These are phyloP conservation scores for Ochromonadaceae sp. DNA, from an alignment of 352 stramenopile species.

Conservation along the genomic window DNA sequence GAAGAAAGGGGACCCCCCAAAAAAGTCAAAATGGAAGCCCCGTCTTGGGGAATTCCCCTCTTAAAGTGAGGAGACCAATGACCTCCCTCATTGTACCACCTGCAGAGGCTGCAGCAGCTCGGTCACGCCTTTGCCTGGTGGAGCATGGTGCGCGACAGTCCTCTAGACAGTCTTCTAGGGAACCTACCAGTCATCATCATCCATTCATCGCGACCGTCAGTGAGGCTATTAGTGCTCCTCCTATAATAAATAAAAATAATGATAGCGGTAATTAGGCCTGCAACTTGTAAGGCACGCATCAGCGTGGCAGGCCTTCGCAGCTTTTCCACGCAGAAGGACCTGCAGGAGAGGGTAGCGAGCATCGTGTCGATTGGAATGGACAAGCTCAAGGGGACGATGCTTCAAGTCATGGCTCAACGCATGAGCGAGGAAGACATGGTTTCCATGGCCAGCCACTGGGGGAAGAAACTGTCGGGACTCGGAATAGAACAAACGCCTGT, in stretches of 20 bases:
- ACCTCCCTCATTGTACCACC: too few species aligned
- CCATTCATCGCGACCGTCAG: background rate
- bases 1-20: too few species aligned
- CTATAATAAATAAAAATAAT: background rate
- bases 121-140: too few species aligned
- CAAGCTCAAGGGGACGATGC: background rate
- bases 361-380: background rate
- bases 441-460: background rate
- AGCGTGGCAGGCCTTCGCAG: background rate
- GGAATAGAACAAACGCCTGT: too few species aligned
- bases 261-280: background rate
- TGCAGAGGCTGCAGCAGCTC: too few species aligned
- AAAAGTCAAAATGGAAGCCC: too few species aligned
- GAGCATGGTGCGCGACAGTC: too few species aligned
- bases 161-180: too few species aligned
- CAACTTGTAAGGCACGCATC: background rate
- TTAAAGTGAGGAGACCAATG: too few species aligned
- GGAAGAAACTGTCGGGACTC: background rate
- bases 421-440: slow-evolving; percentile 3
- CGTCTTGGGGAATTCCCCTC: too few species aligned
- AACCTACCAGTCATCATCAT: background rate
- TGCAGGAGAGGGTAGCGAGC: background rate
- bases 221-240: background rate
- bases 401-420: slow-evolving; percentile 3
- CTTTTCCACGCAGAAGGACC: background rate